Evolutionary conservation across 2,329 filamentous ascomycete species (phyloP), one percentile per base, ranked within the genome.

Genomic region (Aspergillus sp.): DNA sequence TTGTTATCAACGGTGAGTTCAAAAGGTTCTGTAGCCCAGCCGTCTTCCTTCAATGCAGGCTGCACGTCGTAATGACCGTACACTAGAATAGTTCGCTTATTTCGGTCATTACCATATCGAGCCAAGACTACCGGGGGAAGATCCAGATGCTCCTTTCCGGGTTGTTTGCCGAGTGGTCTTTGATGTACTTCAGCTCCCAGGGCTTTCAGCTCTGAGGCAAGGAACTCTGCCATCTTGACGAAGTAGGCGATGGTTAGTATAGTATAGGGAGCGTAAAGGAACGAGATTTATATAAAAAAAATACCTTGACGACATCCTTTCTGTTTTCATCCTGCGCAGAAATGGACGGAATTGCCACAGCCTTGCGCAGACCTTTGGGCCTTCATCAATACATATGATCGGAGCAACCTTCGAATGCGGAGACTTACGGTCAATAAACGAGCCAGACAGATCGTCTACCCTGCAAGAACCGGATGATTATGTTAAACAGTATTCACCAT

Each of bases 31-130:
- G 93, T 97, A 54, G 89, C 87, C 95, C 95, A 99, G 64, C 95
- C 95, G 69, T 99, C 95, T 66, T 90, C 90, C 81, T 90, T 90
- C 72, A 93, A 85, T 35, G 95, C 95, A 25, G 95, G 95, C 79
- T 99, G 95, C 37, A 99, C 95, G 74, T 99, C 95, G 80, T 99
- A 99, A 82, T 99, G 95, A 48, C 95, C 95, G 73, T 99, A 99
- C 47, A 99, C 91, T 61, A 99, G 84, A 66, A 99, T 95, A 37
- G 93, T 98, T 60, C 90, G 87, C 86, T 98, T 99, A 76, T 85
- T 91, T 77, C 90, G 88, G 76, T 98, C 93, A 76, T 86, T 90
- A 66, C 95, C 93, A 76, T 98, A 98, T 66, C 95, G 89, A 50
- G 89, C 93, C 62, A 99, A 85, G 56, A 99, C 87, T 52, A 96